Base-by-base conservation (phyloP, 2,329 filamentous ascomycete species). In the Ascochyta koolunga region DNA sequence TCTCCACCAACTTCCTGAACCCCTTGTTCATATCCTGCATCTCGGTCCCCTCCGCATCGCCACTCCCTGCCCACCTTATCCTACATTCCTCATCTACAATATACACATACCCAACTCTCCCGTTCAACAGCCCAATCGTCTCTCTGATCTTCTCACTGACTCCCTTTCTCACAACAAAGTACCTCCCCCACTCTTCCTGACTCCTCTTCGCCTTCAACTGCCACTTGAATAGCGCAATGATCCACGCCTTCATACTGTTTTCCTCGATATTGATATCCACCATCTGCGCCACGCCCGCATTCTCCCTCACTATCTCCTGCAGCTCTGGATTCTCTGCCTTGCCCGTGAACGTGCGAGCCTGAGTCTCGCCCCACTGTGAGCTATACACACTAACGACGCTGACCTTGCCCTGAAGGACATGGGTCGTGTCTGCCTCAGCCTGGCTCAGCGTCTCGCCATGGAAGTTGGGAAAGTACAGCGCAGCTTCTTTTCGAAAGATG, bases 381-480 rank as follows among this genome's bases (percentile, higher is more conserved):
- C 87, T 91, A 74, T 93, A 96, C 45, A 98, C 78, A 70, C 85
- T 87, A 22, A 99, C 87, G 58, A 98, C 80, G 8, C 87, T 89
- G 16, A 95, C 82, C 70, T 86, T 89, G 53, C 90, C 90, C 41
- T 81, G 78, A 51, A 98, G 82, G 3, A 88, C 75, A 0, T 87
- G 82, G 7, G 93, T 97, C 1, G 93, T 96, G 76, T 96, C 86
- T 37, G 50, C 62, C 5, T 32, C 51, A n/a, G 53, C 59, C 33
- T 55, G 66, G 49, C 84, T 78, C 25, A 97, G 81, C 2, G 92
- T 97, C 64, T 84, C 81, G 39, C 95, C 95, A 72, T 84, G 85
- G 54, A 99, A 81, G 77, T 99, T 99, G 39, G 95, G 95, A 78
- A 99, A 97, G 80, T 89, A 98, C 60, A 97, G 84, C 5, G 93